Percentiles rank a stretch among this genome's conserved stretches.
These are phyloP conservation scores for Pascua guehoae DNA, from an alignment of 1,284 basidiomycete genomes.

Conservation along the genomic window DNA sequence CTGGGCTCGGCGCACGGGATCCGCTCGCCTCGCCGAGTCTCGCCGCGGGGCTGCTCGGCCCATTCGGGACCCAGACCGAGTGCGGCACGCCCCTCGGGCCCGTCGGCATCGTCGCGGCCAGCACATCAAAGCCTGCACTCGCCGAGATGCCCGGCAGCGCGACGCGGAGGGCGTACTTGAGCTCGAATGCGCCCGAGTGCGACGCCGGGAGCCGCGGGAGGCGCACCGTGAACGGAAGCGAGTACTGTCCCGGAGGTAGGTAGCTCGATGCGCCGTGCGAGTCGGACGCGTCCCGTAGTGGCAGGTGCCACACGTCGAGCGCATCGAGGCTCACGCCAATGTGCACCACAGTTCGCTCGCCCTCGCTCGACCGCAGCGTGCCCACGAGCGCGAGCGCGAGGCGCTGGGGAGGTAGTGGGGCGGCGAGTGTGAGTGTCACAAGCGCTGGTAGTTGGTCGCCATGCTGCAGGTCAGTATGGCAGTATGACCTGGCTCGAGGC, in stretches of 20 bases:
- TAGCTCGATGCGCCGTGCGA: too few species aligned
- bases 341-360: too few species aligned
- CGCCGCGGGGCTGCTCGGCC: background rate
- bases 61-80: background rate
- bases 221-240: slow-evolving; percentile 20
- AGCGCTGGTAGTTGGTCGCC: background rate
- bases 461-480: too few species aligned
- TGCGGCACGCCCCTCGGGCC: slow-evolving; percentile 13
- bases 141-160: slow-evolving; percentile 16
- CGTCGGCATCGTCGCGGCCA: slow-evolving; percentile 37
- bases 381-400: too few species aligned
- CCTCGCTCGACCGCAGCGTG: too few species aligned
- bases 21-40: background rate
- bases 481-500: background rate
- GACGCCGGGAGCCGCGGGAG: slow-evolving; percentile 32
- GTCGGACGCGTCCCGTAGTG: too few species aligned
- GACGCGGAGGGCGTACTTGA: slow-evolving; percentile 22
- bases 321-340: too few species aligned
- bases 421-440: background rate
- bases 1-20: background rate
- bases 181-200: slow-evolving; percentile 33
- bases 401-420: background rate
- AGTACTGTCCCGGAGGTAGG: background rate
- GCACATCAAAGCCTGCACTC: slow-evolving; percentile 26
- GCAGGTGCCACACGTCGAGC: too few species aligned